A percentile compares a stretch with the other conserved stretches of the same genome.
phyloP scores from a whole-genome alignment of 1,139 yeast species.

The Hanseniaspora sp. region DNA sequence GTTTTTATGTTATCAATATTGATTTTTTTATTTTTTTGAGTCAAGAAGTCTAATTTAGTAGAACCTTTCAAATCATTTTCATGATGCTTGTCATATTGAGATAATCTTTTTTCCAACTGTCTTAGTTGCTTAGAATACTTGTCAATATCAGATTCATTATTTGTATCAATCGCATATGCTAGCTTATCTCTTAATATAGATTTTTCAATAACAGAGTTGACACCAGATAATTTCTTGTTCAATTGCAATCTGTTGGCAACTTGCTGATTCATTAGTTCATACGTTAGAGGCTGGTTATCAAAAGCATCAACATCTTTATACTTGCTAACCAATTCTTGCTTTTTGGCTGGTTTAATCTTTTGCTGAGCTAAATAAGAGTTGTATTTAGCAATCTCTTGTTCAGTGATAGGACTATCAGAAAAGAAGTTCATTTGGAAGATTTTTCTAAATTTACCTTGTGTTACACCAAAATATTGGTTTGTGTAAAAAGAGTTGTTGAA shows the following conservation, averaged over 20 bases:
- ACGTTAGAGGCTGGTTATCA: constrained; percentile 55
- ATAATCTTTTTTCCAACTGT: constrained; percentile 43
- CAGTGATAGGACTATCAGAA: constrained; percentile 61
- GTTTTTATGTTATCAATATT: constrained; percentile 54
- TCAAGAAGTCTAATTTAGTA: constrained; percentile 31
- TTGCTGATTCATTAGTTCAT: constrained; percentile 68
- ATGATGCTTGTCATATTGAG: constrained; percentile 32
- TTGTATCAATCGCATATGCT: constrained; percentile 62
- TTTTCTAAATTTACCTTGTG: constrained; percentile 48
- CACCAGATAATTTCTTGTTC: constrained; percentile 47
- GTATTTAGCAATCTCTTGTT: constrained; percentile 66
- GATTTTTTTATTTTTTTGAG: constrained; percentile 61
- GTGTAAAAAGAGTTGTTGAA: constrained; percentile 42
- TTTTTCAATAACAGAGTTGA: constrained; percentile 69
- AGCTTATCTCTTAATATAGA: constrained; percentile 63
- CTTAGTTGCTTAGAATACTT: constrained; percentile 30
- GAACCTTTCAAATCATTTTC: constrained; percentile 30
- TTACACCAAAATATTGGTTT: constrained; percentile 47
- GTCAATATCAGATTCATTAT: constrained; percentile 42
- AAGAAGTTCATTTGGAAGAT: constrained; percentile 66
- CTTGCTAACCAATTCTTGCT: constrained; percentile 58
- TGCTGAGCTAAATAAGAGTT: constrained; percentile 49
- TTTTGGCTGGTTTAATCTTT: constrained; percentile 46
- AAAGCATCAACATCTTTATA: constrained; percentile 49
- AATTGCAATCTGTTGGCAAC: constrained; percentile 60